phyloP scores from a whole-genome alignment of 805 yeast species.

The Candida lessepsii region DNA sequence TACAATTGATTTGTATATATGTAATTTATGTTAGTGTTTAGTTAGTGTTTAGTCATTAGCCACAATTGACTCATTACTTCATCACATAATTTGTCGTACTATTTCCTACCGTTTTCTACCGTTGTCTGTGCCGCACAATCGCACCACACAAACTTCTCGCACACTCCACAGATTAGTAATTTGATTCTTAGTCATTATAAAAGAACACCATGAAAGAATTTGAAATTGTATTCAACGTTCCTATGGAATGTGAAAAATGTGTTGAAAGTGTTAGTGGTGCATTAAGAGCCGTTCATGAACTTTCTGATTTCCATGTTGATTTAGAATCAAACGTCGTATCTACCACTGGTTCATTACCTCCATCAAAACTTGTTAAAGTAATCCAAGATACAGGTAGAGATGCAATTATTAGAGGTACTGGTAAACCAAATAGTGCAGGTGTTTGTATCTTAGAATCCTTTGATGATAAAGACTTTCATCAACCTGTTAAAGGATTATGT shows the following conservation, averaged over 20 bases:
- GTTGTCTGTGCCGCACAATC: too few species aligned
- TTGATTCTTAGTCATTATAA: neutral
- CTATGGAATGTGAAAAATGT: slow-evolving; percentile 76
- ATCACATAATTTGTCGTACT: neutral
- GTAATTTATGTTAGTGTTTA: slow-evolving; percentile 1
- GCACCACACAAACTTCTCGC: too few species aligned
- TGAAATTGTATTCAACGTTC: slow-evolving; percentile 81
- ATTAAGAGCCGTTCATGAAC: slow-evolving; percentile 49
- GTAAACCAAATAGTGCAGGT: slow-evolving; percentile 83
- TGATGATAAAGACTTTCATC: slow-evolving; percentile 40
- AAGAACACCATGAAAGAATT: slow-evolving; percentile 20
- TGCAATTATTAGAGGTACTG: slow-evolving; percentile 91
- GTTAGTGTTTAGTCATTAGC: too few species aligned
- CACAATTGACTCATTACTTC: too few species aligned
- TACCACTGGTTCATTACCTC: slow-evolving; percentile 70
- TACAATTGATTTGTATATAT: slow-evolving; percentile 11
- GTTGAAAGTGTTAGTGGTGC: slow-evolving; percentile 58
- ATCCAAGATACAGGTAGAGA: slow-evolving; percentile 78
- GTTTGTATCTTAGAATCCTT: slow-evolving; percentile 85
- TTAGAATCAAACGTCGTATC: slow-evolving; percentile 59
- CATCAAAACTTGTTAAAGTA: slow-evolving; percentile 66
- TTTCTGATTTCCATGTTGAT: slow-evolving; percentile 55
- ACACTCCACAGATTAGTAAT: too few species aligned
- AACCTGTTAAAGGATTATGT: slow-evolving; percentile 83
- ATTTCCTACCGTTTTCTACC: too few species aligned